A percentile compares a stretch with the other conserved stretches of the same genome.
Evolutionary conservation across 805 yeast genomes (phyloP).

Genomic region (Saccharomycopsis capsularis): DNA sequence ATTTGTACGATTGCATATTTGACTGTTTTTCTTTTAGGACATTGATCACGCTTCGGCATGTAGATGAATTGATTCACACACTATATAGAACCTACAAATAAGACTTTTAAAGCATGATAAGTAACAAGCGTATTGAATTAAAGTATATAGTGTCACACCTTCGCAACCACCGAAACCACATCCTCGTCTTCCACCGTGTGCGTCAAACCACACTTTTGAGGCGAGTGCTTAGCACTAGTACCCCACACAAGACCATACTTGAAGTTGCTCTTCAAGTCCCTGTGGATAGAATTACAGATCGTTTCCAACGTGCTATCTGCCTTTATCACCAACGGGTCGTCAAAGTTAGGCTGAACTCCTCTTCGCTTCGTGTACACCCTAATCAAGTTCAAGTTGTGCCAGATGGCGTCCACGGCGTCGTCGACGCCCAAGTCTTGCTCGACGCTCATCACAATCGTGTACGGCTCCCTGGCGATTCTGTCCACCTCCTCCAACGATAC

Average conservation of each 20-base stretch:
- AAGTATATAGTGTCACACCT: constrained; percentile 28
- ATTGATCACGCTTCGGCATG: too few relatives aligned
- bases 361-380: constrained; percentile 85
- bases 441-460: constrained; percentile 91
- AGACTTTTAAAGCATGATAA: too few relatives aligned
- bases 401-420: constrained; percentile 86
- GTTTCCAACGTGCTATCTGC: constrained; percentile 70
- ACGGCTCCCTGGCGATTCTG: constrained; percentile 83
- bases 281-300: constrained; percentile 86
- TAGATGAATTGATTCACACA: too few relatives aligned
- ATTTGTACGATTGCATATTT: too few relatives aligned
- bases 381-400: constrained; percentile 64
- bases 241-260: constrained; percentile 98
- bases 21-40: too few relatives aligned
- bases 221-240: constrained; percentile 86
- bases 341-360: constrained; percentile 73
- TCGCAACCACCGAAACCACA: constrained; percentile 85
- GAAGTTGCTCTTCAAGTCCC: constrained; percentile 87
- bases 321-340: constrained; percentile 89
- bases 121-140: too few relatives aligned
- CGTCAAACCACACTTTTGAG: constrained; percentile 88
- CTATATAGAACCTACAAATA: too few relatives aligned
- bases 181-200: constrained; percentile 89
- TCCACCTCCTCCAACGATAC: constrained; percentile 93
- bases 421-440: constrained; percentile 79